These are phyloP conservation scores for Annulohypoxylon moriforme DNA, from an alignment of 495 filamentous ascomycete species.

Conservation along the genomic window DNA sequence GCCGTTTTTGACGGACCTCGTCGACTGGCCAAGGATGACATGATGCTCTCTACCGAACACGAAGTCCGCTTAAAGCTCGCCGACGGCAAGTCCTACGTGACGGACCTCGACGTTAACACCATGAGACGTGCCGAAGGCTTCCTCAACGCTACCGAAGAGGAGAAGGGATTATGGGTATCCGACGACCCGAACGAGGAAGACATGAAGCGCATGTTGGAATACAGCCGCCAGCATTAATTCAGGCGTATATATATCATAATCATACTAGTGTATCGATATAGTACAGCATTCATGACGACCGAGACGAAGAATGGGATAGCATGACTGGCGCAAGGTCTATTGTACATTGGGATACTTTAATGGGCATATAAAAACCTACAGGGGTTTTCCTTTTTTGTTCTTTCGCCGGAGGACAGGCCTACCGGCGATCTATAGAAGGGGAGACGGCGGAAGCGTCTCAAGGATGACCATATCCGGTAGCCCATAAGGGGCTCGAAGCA, in stretches of 20 bases:
- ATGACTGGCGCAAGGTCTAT: slow-evolving; percentile 42
- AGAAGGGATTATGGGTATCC: slow-evolving; percentile 82
- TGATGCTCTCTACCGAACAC: slow-evolving; percentile 96
- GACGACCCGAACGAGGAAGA: slow-evolving; percentile 64
- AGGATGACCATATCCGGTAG: slow-evolving; percentile 14
- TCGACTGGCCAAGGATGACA: slow-evolving; percentile 96
- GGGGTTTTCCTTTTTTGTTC: not conserved
- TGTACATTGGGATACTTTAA: slow-evolving; percentile 41
- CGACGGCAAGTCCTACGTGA: slow-evolving; percentile 81
- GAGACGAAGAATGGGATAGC: slow-evolving; percentile 41
- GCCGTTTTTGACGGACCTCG: slow-evolving; percentile 91
- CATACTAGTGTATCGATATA: slow-evolving; percentile 40
- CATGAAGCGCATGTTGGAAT: slow-evolving; percentile 56
- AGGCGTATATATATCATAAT: slow-evolving; percentile 23
- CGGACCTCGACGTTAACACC: slow-evolving; percentile 93
- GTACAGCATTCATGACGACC: slow-evolving; percentile 41
- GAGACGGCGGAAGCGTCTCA: slow-evolving; percentile 11
- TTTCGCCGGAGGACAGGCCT: slow-evolving; percentile 4
- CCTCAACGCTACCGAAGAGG: slow-evolving; percentile 77
- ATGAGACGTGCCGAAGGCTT: slow-evolving; percentile 87
- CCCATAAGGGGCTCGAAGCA: not conserved
- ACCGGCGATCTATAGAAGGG: slow-evolving; percentile 35
- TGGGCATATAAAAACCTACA: slow-evolving; percentile 33
- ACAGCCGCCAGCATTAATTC: slow-evolving; percentile 38
- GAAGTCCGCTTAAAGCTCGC: slow-evolving; percentile 87